phyloP scores from a whole-genome alignment of 2,329 filamentous ascomycete genomes.

The Fusarium coffeatum region DNA sequence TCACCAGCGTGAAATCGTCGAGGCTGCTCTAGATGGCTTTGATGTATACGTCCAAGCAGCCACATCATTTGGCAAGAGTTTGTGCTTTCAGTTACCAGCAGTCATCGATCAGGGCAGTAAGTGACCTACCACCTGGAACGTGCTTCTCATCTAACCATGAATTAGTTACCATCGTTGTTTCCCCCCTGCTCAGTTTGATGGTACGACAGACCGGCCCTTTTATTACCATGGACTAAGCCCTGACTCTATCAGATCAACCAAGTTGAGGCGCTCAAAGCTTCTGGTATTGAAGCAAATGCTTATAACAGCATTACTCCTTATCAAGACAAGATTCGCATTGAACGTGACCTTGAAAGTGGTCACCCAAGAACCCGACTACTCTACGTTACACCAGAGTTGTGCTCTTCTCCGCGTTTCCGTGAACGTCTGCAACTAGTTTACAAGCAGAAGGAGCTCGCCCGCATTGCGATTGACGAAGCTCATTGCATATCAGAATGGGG shows the following conservation, averaged over 20 bases:
- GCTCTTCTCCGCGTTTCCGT: constrained; percentile 81
- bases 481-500: constrained; percentile 99
- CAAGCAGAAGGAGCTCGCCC: constrained; percentile 83
- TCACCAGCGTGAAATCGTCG: constrained; percentile 87
- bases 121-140: constrained; percentile 50
- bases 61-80: constrained; percentile 90
- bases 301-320: constrained; percentile 85
- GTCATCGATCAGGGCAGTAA: constrained; percentile 86
- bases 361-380: constrained; percentile 86
- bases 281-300: constrained; percentile 82
- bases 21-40: constrained; percentile 80
- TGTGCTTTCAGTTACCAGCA: constrained; percentile 93
- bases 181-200: constrained; percentile 90
- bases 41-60: constrained; percentile 96
- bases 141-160: constrained; percentile 32
- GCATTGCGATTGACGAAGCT: constrained; percentile 92
- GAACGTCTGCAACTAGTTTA: constrained; percentile 78
- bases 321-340: constrained; percentile 73
- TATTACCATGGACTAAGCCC: background rate
- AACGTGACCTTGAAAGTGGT: constrained; percentile 85
- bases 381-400: constrained; percentile 94
- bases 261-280: constrained; percentile 79
- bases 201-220: constrained; percentile 55
- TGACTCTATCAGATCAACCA: constrained; percentile 79
- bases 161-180: constrained; percentile 88